These are phyloP conservation scores for Chamaecyparis obtusa DNA, from an alignment of 75 land plant genomes.

Conservation along the genomic window DNA sequence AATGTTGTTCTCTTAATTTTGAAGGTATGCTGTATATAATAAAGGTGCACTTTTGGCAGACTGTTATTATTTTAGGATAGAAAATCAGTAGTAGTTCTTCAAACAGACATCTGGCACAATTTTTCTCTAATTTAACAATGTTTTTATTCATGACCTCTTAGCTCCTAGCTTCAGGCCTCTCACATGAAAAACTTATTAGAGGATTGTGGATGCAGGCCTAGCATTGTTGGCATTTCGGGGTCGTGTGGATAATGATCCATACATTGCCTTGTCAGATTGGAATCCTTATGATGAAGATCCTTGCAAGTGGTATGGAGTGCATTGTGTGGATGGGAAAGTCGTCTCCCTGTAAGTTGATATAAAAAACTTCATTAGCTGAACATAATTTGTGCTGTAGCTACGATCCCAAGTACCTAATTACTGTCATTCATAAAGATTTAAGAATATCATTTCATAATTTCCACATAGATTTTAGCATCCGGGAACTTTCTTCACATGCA, in stretches of 20 bases:
- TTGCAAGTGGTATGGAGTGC: conserved; percentile 67
- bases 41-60: background rate
- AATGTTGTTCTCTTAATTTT: conserved; percentile 19
- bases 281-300: conserved; percentile 48
- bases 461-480: background rate
- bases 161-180: background rate
- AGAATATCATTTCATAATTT: background rate
- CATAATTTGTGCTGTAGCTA: background rate
- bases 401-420: background rate
- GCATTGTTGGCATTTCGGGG: conserved; percentile 50
- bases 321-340: conserved; percentile 45
- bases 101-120: background rate
- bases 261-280: conserved; percentile 51
- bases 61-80: background rate
- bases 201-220: conserved; percentile 40
- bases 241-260: conserved; percentile 42
- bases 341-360: conserved; percentile 39
- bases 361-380: background rate
- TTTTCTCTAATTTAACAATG: background rate
- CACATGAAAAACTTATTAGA: background rate
- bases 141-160: background rate
- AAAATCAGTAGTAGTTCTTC: background rate
- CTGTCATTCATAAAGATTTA: background rate
- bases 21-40: conserved; percentile 16
- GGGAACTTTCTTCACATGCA: background rate